Evolutionary conservation across 2,329 filamentous ascomycete species (phyloP), one percentile per base, ranked within the genome.

Genomic region (Hypoxylon sp.): DNA sequence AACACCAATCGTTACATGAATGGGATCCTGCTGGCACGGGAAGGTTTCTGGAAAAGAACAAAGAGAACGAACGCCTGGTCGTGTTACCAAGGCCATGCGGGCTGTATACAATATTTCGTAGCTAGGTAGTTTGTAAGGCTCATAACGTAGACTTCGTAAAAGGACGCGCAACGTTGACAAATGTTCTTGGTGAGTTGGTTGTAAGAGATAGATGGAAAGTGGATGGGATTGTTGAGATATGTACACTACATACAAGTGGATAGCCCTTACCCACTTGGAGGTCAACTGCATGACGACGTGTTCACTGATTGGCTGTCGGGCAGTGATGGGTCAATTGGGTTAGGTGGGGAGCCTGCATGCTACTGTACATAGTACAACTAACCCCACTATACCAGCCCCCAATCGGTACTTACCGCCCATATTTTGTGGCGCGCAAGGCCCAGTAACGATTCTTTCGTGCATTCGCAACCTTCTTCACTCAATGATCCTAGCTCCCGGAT

Each of bases 391-490:
- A 61, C 59, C 40, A 61, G 40, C 50, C 59, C 50, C 50, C 50
- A 57, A 57, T 31, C 40, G 54, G 54, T n/a, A 48, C 40, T 13
- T 57, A 22, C 54, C 54, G 54, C n/a, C 27, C 42, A 57, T 60
- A 60, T 50, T 51, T 44, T 60, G 57, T 60, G 58, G 58, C 58
- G 58, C 58, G 14, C 33, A 42, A 22, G 33, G 17, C 40, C 51
- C 10, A 55, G 35, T 42, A 55, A 30, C 44, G 56, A 59, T 37
- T 42, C 58, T 54, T 54, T 48, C 51, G 44, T 58, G 54, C 61
- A 64, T 64, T 20, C 51, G 51, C 60, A 49, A 61, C 58, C 58
- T 54, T 54, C 58, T 37, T 54, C 58, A 40, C 40, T 57, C 40
- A 7, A 27, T 31, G 46, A 49, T 59, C 42, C 56, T 50, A 59